These are phyloP conservation scores for Fraxinus angustifolia DNA, from an alignment of 305 asterid genomes.

Conservation along the genomic window DNA sequence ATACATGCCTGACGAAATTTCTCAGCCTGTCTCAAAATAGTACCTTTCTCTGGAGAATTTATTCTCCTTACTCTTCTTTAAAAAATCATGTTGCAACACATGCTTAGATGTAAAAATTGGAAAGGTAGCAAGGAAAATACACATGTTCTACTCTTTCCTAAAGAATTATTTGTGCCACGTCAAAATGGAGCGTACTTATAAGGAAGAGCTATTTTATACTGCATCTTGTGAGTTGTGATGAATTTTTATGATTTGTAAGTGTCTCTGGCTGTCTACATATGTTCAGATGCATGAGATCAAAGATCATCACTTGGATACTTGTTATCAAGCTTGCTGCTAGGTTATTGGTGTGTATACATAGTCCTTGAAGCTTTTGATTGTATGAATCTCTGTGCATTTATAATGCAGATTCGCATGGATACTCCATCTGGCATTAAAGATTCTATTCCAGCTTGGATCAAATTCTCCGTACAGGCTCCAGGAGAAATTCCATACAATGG, in stretches of 20 bases:
- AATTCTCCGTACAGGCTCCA: slow-evolving; percentile 91
- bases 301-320: not conserved
- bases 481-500: slow-evolving; percentile 96
- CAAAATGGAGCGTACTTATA: not conserved
- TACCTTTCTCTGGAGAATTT: not conserved
- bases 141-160: not conserved
- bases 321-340: not conserved
- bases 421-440: slow-evolving; percentile 94
- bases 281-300: not conserved
- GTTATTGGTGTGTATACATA: not conserved
- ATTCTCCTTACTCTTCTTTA: not conserved
- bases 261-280: not conserved
- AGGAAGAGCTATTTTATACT: not conserved
- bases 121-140: not conserved
- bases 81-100: not conserved
- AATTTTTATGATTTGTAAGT: not conserved
- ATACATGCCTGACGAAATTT: not conserved
- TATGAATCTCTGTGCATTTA: slow-evolving; percentile 21
- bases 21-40: not conserved
- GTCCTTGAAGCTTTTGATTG: not conserved
- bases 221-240: not conserved
- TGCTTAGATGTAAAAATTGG: not conserved
- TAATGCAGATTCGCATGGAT: slow-evolving; percentile 90
- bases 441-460: slow-evolving; percentile 99
- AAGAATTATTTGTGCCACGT: not conserved